Evolutionary conservation across 208 protist species (phyloP), one percentile per base, ranked within the genome.

Genomic region (Vickermania ingenoplastis): DNA sequence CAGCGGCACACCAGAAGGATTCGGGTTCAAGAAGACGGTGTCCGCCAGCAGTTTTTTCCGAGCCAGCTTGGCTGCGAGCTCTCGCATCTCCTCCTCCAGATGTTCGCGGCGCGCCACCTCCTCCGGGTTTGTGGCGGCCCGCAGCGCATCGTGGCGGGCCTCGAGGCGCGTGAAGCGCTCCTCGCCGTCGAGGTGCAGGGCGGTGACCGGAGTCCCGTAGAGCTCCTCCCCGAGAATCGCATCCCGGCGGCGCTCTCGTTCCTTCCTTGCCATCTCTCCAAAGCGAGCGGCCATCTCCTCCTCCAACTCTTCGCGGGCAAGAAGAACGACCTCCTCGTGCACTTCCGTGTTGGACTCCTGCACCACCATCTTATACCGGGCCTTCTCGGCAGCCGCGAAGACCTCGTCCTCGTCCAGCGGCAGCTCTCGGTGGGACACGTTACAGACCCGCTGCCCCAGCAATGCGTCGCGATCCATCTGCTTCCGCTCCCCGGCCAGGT

Each of bases 401-500:
- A 58, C 41, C 1, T 57, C 45, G 31, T 69, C 64, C 14, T 61
- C 53, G 49, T 69, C 62, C 26, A 69, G 28, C 23, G 64, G 57
- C 21, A 69, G 24, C 29, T 74, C 68, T 22, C 52, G 14, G 30
- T 45, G 36, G 17, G 36, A 45, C 7, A 31, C 63, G 1, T 13
- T 53, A 58, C 62, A 67, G 63, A 26, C 68, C 60, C 41, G 59
- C 62, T 5, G 68, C 60, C 57, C 62, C 45, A 28, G 57, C 21
- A 57, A 29, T n/a, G 52, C 14, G 56, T 54, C 56, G 2, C 77
- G 75, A 36, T 76, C 26, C 22, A 60, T 30, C 2, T 69, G 29
- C 55, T 75, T 57, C 41, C 77, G 73, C 23, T 67, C 60, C 29
- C 71, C 57, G 0, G 69, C 77, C 1, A 81, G 49, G 51, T 81